Evolutionary conservation across 805 yeast genomes (phyloP), one percentile per base, ranked within the genome.

Genomic region (Zygosaccharomyces pseudorouxii): DNA sequence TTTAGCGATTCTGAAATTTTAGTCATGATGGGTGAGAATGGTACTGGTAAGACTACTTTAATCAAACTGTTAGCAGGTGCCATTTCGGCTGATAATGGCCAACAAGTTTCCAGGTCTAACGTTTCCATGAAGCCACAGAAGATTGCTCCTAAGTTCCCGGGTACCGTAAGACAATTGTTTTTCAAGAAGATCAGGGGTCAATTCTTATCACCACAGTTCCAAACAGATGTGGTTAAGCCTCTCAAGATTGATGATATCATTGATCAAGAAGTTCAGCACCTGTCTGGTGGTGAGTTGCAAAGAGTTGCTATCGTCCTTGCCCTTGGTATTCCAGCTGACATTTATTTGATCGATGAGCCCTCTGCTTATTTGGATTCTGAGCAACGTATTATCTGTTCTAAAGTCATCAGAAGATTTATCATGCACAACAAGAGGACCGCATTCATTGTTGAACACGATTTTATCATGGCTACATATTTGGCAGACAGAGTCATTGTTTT

Each of bases 1-100:
- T 93, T 92, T 73, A 84, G 95, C 48, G 95, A 93, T 70, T 87
- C 97, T 38, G 99, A 93, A 75, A 93, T 93, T 61, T 78, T 93
- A 63, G 99, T 93, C 49, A 88, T 93, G 97, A 92, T 93, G 96
- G 99, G 99, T 68, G 99, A 93, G 74, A 93, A 93, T 71, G 99
- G 99, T 75, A 93, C 99, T 16, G 99, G 99, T 76, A 93, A 93
- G 75, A 93, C 99, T 37, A 93, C 99, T 12, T 84, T 93, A 76
- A 92, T 97, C 80, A 87, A 86, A 70, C 75, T 93, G 63, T 77
- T 93, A 63, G 98, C 99, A 19, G 99, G 98, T 65, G 89, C 89
- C 23, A 77, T 88, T 58, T 77, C 85, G 43, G 92, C 99, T 28
- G 99, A 93, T 71, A 79, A 78, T 57, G 88, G 88, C 49, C 84